These are phyloP conservation scores for Euphrasia arctica DNA, from an alignment of 305 asterid species.

Conservation along the genomic window DNA sequence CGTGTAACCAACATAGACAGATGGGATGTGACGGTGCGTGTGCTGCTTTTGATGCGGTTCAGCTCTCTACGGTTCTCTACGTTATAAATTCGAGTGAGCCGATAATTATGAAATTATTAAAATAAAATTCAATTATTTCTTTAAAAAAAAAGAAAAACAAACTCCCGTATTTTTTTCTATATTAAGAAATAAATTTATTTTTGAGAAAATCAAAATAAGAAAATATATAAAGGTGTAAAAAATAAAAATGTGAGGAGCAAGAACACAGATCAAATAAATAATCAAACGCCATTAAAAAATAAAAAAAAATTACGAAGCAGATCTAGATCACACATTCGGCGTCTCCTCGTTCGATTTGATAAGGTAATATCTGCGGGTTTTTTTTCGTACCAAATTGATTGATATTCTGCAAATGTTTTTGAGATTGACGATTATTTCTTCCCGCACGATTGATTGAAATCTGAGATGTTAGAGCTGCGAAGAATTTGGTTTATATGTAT, in stretches of 20 bases:
- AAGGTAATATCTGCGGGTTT: conserved; percentile 14
- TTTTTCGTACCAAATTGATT: not conserved
- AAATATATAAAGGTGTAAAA: too few relatives aligned
- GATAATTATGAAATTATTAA: too few relatives aligned
- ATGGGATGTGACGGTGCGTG: conserved; percentile 7
- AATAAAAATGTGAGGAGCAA: not conserved
- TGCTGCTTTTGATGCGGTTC: conserved; percentile 16
- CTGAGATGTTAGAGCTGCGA: conserved; percentile 15
- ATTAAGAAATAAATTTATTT: too few relatives aligned
- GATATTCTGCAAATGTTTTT: not conserved
- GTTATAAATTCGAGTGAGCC: too few relatives aligned
- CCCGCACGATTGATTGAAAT: conserved; percentile 1
- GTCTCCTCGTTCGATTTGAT: conserved; percentile 7
- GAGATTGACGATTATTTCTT: not conserved
- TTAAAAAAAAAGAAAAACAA: too few relatives aligned
- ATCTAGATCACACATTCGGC: conserved; percentile 39
- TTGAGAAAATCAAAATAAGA: too few relatives aligned
- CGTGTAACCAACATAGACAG: conserved; percentile 21
- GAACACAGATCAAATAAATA: conserved; percentile 1
- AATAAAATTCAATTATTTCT: too few relatives aligned
- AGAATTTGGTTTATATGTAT: not conserved
- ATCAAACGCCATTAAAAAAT: conserved; percentile 22
- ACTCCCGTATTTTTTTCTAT: too few relatives aligned
- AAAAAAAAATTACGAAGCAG: conserved; percentile 25
- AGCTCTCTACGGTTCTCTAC: conserved; percentile 22